These are phyloP conservation scores for Trichoderma arundinaceum DNA, from an alignment of 2,329 filamentous ascomycete species.

Conservation along the genomic window DNA sequence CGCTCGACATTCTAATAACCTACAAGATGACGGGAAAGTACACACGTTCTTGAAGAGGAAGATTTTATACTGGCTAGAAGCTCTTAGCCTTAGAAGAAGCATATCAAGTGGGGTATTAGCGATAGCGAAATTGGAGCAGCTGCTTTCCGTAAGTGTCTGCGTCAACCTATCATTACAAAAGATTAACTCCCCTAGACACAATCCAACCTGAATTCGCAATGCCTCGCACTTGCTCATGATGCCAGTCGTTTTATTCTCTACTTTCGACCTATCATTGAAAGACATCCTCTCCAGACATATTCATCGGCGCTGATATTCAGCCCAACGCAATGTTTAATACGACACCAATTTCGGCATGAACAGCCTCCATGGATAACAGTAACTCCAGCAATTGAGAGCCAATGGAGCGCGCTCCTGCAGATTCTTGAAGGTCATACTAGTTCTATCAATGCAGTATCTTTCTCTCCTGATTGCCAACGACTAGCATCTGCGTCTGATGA, in stretches of 20 bases:
- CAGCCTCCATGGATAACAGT: neutral
- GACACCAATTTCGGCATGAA: neutral
- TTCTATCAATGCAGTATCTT: neutral
- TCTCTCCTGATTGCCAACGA: neutral
- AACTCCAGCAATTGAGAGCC: neutral
- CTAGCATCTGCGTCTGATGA: neutral
- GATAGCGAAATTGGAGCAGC: neutral
- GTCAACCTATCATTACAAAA: neutral
- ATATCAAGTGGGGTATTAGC: neutral
- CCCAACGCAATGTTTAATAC: neutral
- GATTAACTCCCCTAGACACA: neutral
- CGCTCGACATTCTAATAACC: neutral
- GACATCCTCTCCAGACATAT: neutral
- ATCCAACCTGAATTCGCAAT: neutral
- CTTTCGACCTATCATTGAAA: neutral
- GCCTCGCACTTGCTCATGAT: neutral
- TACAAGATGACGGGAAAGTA: neutral
- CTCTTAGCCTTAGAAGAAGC: neutral
- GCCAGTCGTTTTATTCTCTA: neutral
- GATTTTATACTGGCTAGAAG: neutral
- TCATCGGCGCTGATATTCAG: neutral
- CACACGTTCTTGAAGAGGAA: neutral
- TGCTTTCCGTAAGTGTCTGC: neutral
- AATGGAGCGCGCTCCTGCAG: neutral
- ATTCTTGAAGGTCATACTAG: neutral